These are phyloP conservation scores for Pseudogymnoascus sp. DNA, from an alignment of 2,329 filamentous ascomycete genomes.

Conservation along the genomic window DNA sequence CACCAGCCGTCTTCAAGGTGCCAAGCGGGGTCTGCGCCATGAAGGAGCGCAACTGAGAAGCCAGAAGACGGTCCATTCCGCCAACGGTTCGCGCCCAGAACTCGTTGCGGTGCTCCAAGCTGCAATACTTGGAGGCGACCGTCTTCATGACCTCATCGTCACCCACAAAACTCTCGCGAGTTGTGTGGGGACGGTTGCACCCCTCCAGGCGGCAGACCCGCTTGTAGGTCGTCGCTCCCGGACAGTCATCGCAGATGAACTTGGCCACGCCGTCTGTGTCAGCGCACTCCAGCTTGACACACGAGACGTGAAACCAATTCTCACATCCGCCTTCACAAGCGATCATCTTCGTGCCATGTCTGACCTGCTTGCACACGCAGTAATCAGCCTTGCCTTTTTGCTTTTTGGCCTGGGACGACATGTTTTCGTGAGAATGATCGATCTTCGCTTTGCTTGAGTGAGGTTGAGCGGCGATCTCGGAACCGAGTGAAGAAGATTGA, in stretches of 20 bases:
- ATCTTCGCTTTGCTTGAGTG: background rate
- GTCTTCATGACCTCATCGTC: constrained; percentile 19
- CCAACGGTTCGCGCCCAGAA: constrained; percentile 18
- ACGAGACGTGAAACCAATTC: constrained; percentile 32
- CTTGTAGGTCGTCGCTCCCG: constrained; percentile 27
- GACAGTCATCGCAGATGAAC: constrained; percentile 29
- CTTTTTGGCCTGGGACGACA: background rate
- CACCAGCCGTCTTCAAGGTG: background rate
- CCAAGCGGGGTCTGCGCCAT: background rate
- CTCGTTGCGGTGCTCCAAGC: constrained; percentile 23
- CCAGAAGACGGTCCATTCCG: background rate
- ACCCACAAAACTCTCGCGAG: constrained; percentile 17
- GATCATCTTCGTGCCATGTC: constrained; percentile 32
- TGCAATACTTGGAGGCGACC: constrained; percentile 30
- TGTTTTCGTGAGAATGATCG: background rate
- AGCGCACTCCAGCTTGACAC: constrained; percentile 25
- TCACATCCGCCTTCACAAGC: constrained; percentile 30
- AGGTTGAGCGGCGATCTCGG: background rate
- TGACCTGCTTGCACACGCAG: constrained; percentile 29
- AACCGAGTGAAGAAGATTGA: background rate
- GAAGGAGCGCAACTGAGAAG: background rate
- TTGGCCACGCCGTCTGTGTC: constrained; percentile 21
- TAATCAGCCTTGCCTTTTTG: constrained; percentile 22
- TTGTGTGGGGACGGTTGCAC: background rate
- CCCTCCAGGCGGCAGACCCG: constrained; percentile 27